Base-by-base conservation (phyloP, 2,329 filamentous ascomycete species). In the Neofusicoccum sp. region DNA sequence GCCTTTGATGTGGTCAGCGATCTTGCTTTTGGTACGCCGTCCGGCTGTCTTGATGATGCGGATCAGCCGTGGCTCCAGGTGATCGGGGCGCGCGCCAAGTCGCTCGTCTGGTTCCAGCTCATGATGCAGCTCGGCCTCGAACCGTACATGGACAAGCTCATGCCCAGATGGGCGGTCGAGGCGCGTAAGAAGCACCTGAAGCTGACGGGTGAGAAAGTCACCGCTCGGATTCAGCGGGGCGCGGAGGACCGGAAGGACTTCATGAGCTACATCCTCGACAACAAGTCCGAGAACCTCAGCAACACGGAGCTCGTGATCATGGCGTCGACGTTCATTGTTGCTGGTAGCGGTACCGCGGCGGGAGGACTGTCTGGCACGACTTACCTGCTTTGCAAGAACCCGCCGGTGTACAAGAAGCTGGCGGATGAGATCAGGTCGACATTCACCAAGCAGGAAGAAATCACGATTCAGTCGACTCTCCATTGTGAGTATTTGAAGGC, bases 311-410 rank as follows among this genome's bases (percentile, higher is more conserved):
- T 47, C 2, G 26, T 47, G 24, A 47, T 47, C 26, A 47, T 31
- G 43, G 43, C 43, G 24, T 47, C 43, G 11, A 51, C 30, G 1
- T 38, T 51, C 30, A 68, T 75, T 6, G 64, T 73, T 9, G 76
- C 71, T 1, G 77, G 76, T 0, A 72, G 69, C 1, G 76, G 78
- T 44, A 79, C 76, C 1, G 78, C 76, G 0, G 75, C 76, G 1
- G 74, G 75, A 0, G 63, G 72, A 7, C 63, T 79, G 4, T 65
- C 69, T 0, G 76, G 75, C 1, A 65, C 70, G 0, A 74, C 72
- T 0, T 79, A 71, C 48, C 66, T 72, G 1, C 66, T 81, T 0
- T 62, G 75, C 11, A 57, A 43, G 16, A 38, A 63, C 16, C 16
- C 40, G 8, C 24, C 45, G 11, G 47, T 11, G 40, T 33, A 33